Conservation (phyloP, 2,329 filamentous ascomycete genomes). For the Hypoxylon sp. region DNA sequence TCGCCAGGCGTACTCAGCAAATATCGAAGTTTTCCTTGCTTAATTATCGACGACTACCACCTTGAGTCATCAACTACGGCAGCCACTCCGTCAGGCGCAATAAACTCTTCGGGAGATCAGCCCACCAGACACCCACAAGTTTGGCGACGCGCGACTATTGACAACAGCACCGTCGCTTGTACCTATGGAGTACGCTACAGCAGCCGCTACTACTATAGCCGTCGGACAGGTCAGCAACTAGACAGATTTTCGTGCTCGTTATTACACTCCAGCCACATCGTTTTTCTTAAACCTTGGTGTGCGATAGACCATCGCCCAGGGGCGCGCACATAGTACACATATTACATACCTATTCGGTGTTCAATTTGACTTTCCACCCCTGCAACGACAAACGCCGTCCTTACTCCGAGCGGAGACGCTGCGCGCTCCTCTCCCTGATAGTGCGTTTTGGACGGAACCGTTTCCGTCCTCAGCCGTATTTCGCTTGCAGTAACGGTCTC, state of each 20-base stretch:
- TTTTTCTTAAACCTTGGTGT: slow-evolving; percentile 34
- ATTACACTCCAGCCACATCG: slow-evolving; percentile 35
- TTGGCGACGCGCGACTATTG: slow-evolving; percentile 17
- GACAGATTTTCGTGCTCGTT: slow-evolving; percentile 6
- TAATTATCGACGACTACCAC: slow-evolving; percentile 32
- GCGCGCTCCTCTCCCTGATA: slow-evolving; percentile 29
- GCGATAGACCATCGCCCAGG: slow-evolving; percentile 26
- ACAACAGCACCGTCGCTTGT: slow-evolving; percentile 17
- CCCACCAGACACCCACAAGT: slow-evolving; percentile 10
- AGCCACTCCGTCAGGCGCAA: slow-evolving; percentile 33
- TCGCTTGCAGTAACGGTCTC: slow-evolving; percentile 36
- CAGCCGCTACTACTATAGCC: slow-evolving; percentile 27
- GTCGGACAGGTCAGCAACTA: slow-evolving; percentile 33
- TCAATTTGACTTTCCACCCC: slow-evolving; percentile 39
- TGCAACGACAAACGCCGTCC: slow-evolving; percentile 41
- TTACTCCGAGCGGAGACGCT: slow-evolving; percentile 44
- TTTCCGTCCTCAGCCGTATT: slow-evolving; percentile 36
- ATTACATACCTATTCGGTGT: slow-evolving; percentile 27
- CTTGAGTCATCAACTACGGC: slow-evolving; percentile 40
- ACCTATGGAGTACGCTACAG: slow-evolving; percentile 25
- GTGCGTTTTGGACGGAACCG: slow-evolving; percentile 44
- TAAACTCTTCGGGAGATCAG: slow-evolving; percentile 26
- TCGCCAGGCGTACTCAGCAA: slow-evolving; percentile 30
- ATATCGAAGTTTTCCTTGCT: slow-evolving; percentile 28
- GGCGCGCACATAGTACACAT: slow-evolving; percentile 11